Evolutionary conservation across 176 grass and related monocot species (phyloP).

Genomic region (Puya raimondii): DNA sequence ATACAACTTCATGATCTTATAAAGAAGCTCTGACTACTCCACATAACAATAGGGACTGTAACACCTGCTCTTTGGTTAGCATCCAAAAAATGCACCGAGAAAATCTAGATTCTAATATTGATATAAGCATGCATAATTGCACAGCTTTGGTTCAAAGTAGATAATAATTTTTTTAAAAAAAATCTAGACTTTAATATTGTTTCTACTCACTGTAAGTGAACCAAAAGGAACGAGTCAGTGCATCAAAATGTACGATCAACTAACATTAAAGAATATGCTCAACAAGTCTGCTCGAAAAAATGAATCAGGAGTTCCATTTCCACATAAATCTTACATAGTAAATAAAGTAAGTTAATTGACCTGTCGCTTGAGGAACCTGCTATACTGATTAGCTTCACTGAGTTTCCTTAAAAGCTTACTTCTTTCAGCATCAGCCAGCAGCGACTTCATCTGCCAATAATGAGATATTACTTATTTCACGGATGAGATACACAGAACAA

Average conservation of each 20-base stretch:
- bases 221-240: too few relatives aligned
- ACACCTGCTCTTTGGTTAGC: not conserved
- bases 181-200: too few relatives aligned
- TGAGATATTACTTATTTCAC: slow-evolving; percentile 1
- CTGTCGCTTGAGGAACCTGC: slow-evolving; percentile 89
- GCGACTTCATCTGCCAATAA: slow-evolving; percentile 61
- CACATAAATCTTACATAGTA: not conserved
- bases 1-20: not conserved
- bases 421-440: slow-evolving; percentile 74
- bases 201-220: too few relatives aligned
- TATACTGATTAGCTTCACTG: slow-evolving; percentile 96
- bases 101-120: not conserved
- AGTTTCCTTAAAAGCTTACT: slow-evolving; percentile 67
- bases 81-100: not conserved
- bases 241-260: too few relatives aligned
- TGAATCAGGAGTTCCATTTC: not conserved
- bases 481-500: not conserved
- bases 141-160: not conserved
- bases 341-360: slow-evolving; percentile 23
- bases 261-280: not conserved
- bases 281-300: not conserved
- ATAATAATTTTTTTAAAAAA: not conserved
- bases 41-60: not conserved
- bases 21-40: not conserved
- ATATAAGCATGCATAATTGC: not conserved